Evolutionary conservation across 2,329 filamentous ascomycete species (phyloP).

Genomic region (Aureobasidium sp.): DNA sequence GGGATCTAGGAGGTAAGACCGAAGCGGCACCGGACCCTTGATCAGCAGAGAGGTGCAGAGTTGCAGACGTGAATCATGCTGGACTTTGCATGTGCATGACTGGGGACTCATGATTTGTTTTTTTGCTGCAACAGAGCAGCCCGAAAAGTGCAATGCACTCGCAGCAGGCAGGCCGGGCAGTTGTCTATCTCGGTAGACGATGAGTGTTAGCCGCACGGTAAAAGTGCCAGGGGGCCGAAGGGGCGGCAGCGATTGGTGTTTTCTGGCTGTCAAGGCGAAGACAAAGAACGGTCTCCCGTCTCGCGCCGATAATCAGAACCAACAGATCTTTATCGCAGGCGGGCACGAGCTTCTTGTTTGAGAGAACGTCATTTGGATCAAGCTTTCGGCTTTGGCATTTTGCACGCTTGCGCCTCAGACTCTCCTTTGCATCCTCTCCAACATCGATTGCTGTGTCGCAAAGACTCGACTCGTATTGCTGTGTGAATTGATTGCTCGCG

Average conservation of each 20-base stretch:
- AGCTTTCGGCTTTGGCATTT: constrained; percentile 14
- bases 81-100: background rate
- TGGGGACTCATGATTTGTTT: background rate
- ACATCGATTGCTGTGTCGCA: background rate
- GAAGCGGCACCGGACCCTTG: constrained; percentile 7
- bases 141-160: background rate
- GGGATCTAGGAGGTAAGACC: constrained; percentile 4
- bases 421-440: constrained; percentile 3
- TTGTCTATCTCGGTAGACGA: background rate
- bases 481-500: background rate
- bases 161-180: background rate
- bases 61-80: constrained; percentile 3
- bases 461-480: background rate
- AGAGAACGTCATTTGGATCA: constrained; percentile 9
- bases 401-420: background rate
- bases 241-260: background rate
- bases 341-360: constrained; percentile 14
- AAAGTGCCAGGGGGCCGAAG: background rate
- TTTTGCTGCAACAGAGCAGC: background rate
- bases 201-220: background rate
- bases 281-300: background rate
- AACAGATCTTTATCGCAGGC: constrained; percentile 6
- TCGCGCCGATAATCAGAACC: constrained; percentile 3
- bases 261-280: background rate
- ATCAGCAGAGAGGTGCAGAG: constrained; percentile 4